Base-by-base conservation (phyloP, 2,329 filamentous ascomycete species). In the Bipolaris cookei region DNA sequence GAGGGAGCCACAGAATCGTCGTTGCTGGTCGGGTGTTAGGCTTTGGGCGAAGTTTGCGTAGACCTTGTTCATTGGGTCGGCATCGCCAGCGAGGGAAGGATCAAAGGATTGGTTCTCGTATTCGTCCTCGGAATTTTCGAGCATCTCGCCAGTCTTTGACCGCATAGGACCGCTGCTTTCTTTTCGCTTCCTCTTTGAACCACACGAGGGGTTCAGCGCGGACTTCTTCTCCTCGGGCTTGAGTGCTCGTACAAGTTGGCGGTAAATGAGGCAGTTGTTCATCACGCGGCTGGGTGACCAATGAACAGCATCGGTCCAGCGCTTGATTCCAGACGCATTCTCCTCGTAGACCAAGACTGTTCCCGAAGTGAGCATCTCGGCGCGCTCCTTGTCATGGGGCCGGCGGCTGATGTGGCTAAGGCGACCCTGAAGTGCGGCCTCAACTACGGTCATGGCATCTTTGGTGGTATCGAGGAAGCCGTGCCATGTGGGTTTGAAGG, bases 271-370 rank as follows among this genome's bases (percentile, higher is more conserved):
- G 67, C 92, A 96, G 72, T 95, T 95, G 56, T 89, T 89, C 45
- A 94, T 81, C 45, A 96, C 94, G 14, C 90, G 88, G 75, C 89
- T 96, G 0, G 93, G 93, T 66, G 91, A 96, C 93, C 93, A 97
- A 6, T 89, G 88, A 10, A 94, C 86, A 13, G 93, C 92, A 66
- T 97, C 93, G 0, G 92, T 97, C 93, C 93, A 97, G 54, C 93
- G 84, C 79, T 96, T 96, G 78, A 97, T 96, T 4, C 92, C 92
- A 0, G 92, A 96, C 0, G 91, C 88, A 59, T 91, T 89, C 74
- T 97, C 92, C 70, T 96, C 92, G 75, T 97, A 97, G 64, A 97
- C 91, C 77, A 97, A 95, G 44, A 97, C 86, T 64, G 90, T 89
- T 34, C 93, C 93, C 65, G 91, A 96, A 64, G 85, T 85, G 71